Evolutionary conservation across 352 stramenopile species (phyloP), one percentile per base, ranked within the genome.

Genomic region (Phytophthora litchii): DNA sequence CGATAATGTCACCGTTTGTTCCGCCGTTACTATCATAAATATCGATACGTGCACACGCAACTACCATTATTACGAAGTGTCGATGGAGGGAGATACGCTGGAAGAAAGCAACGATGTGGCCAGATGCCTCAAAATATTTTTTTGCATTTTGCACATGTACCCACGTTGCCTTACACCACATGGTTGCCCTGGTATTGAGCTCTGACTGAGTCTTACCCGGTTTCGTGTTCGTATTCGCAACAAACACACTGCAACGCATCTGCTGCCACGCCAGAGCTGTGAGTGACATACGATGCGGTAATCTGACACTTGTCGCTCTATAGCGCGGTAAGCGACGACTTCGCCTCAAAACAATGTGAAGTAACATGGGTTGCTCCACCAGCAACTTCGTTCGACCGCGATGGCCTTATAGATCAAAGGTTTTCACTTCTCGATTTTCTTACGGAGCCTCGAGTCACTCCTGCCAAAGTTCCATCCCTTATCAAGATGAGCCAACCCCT

Each of bases 361-460:
- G 31, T 21, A 44, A 23, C 14, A 17, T 34, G 20, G 23, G 23
- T 12, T 9, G 14, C n/a, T 5, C 23, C 5, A 3, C 23, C 23
- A 3, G 5, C 23, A 27, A 5, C 23, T 5, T 27, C 23, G 3
- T 27, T 27, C 23, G 3, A 27, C 29, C 1, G 3, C 10, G 29
- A 34, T 34, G 4, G 29, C 6, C 10, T 20, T 17, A 20, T 9
- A 8, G 3, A 16, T 54, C 14, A 12, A 25, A 20, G n/a, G 35
- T 17, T n/a, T n/a, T 64, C 60, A 69, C 12, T 69, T 53, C 32
- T 35, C 41, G 41, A 69, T 53, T 64, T 52, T n/a, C 41, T 53
- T 60, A 49, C 37, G 35, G 38, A 60, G 19, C n/a, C 5, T 36
- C 29, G 9, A 50, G 32, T 48, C 35, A 7, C 25, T 58, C 42